phyloP scores from a whole-genome alignment of 768 basidiomycete species.

The Panus rudis region DNA sequence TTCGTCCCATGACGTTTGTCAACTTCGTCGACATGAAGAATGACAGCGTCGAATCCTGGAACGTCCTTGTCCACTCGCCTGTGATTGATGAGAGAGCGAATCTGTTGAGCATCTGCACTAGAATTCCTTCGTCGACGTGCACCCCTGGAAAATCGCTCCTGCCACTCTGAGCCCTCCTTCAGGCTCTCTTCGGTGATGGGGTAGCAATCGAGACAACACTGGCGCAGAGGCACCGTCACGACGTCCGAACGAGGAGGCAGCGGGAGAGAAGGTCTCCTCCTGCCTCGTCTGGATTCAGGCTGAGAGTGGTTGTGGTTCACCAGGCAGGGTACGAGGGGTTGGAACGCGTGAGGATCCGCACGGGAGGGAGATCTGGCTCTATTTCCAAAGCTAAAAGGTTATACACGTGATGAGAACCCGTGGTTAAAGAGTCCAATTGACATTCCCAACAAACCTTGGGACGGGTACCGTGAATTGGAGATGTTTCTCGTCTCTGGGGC shows the following conservation, averaged over 20 bases:
- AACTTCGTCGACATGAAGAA: conserved; percentile 57
- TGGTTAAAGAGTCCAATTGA: not conserved
- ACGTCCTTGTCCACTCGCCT: conserved; percentile 14
- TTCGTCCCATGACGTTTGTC: conserved; percentile 46
- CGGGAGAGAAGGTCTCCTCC: conserved; percentile 13
- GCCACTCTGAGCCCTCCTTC: conserved; percentile 50
- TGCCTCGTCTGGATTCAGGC: conserved; percentile 1
- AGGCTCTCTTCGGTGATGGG: conserved; percentile 49
- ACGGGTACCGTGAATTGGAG: conserved; percentile 56
- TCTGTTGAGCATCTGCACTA: conserved; percentile 16
- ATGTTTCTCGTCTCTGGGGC: conserved; percentile 32
- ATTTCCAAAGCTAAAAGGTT: not conserved
- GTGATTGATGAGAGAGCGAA: conserved; percentile 10
- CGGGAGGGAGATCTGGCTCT: conserved; percentile 29
- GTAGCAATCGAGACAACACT: conserved; percentile 64
- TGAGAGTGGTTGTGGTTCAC: conserved; percentile 34
- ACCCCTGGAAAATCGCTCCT: conserved; percentile 55
- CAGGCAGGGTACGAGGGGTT: conserved; percentile 41
- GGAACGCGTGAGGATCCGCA: conserved; percentile 26
- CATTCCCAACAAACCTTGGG: conserved; percentile 33
- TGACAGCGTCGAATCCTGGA: conserved; percentile 20
- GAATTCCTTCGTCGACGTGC: conserved; percentile 50
- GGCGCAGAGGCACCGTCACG: conserved; percentile 59
- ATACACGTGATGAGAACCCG: not conserved
- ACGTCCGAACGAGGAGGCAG: conserved; percentile 31